Base-by-base conservation (phyloP, 2,329 filamentous ascomycete genomes). In the Dactylonectria macrodidyma region DNA sequence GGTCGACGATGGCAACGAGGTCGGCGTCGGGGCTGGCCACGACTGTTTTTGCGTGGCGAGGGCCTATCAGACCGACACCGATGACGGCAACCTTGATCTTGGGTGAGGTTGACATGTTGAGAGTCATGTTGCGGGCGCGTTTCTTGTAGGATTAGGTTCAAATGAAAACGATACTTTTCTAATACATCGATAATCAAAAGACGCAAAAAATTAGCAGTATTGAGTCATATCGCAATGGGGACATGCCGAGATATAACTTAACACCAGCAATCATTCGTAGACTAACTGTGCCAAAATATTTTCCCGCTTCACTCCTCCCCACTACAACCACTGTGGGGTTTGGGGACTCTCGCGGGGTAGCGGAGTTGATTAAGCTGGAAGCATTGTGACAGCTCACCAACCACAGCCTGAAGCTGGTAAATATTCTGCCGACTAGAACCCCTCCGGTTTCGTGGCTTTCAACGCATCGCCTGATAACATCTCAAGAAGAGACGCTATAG, bases 1-100 rank as follows among this genome's bases (percentile, higher is more conserved):
- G 69, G 36, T 81, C 79, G 30, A 81, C 77, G 14, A 81, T 69
- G 62, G 77, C 78, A 2, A 73, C 66, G 5, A 81, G 73, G 4
- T 71, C 61, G 14, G 75, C 65, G 9, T 71, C 47, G 2, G 50
- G 57, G 50, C 73, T 75, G 16, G 70, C 52, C 2, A 69, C 59
- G 3, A 81, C 74, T 2, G 77, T 77, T 22, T 50, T 67, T n/a
- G 78, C 78, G 24, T 80, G 80, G 0, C 75, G 73, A 2, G 78
- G 78, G 1, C 78, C 77, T 34, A 81, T 79, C 0, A 76, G 61
- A 11, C 78, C 79, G 3, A 73, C 73, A 16, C 78, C 78, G 3
- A 80, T 71, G 24, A 84, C 66, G 68, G 71, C 73, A 8, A 75
- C 47, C 41, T 46, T 73, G 26, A 74, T 57, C 2, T 52, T 63